Conservation (phyloP, 352 stramenopile species). For the Phytophthora ohioensis region DNA sequence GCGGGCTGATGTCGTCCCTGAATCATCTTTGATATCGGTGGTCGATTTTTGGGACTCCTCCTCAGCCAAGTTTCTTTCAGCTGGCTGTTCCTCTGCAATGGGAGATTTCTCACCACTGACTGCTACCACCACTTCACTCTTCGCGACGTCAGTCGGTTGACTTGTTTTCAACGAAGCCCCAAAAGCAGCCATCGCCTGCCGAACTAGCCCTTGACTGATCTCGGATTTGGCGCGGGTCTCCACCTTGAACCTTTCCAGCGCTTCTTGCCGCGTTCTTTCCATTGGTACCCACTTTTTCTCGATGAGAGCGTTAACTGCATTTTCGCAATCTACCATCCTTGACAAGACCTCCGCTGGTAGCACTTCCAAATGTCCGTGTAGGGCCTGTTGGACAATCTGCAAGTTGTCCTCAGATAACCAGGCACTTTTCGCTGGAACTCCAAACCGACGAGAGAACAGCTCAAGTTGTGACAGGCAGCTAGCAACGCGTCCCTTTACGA, state of each 20-base stretch:
- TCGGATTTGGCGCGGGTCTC: conserved; percentile 44
- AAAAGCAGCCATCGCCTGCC: conserved; percentile 55
- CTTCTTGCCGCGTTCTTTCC: conserved; percentile 58
- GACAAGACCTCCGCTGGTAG: conserved; percentile 61
- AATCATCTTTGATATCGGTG: background rate
- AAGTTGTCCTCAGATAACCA: conserved; percentile 59
- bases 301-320: conserved; percentile 54
- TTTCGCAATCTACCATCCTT: conserved; percentile 67
- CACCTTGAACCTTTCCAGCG: conserved; percentile 52
- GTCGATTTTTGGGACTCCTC: background rate
- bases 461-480: conserved; percentile 56
- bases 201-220: conserved; percentile 57
- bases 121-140: background rate
- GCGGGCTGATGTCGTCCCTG: conserved; percentile 10
- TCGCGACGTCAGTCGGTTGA: background rate
- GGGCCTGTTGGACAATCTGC: conserved; percentile 57
- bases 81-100: background rate
- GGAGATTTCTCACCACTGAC: background rate
- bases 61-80: conserved; percentile 3
- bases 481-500: conserved; percentile 49
- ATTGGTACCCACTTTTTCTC: conserved; percentile 64
- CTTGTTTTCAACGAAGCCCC: background rate
- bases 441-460: conserved; percentile 52
- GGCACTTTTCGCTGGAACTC: conserved; percentile 47
- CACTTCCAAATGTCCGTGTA: conserved; percentile 70